Evolutionary conservation across 129 eudicot genomes (phyloP).

Genomic region (Centella asiatica): DNA sequence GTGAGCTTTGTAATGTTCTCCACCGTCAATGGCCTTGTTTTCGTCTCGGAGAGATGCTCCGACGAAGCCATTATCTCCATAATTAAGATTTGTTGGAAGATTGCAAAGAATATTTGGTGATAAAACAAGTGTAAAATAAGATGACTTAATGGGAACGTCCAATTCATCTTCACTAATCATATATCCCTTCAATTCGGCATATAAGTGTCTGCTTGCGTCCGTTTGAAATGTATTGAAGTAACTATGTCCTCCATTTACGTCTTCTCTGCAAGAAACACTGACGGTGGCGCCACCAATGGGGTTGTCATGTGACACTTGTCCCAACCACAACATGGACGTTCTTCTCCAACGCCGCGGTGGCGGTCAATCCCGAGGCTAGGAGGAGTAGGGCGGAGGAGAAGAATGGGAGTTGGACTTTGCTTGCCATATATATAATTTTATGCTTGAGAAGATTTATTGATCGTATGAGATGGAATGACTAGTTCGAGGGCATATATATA

Average conservation of each 20-base stretch:
- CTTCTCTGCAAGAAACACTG: slow-evolving; percentile 76
- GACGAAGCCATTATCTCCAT: slow-evolving; percentile 67
- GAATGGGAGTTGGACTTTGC: slow-evolving; percentile 20
- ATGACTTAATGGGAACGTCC: slow-evolving; percentile 85
- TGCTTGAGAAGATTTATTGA: not conserved
- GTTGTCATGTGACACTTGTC: slow-evolving; percentile 56
- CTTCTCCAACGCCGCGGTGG: slow-evolving; percentile 12
- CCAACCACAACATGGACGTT: slow-evolving; percentile 60
- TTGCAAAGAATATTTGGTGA: slow-evolving; percentile 59
- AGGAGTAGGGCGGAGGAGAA: slow-evolving; percentile 29
- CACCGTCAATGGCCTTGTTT: slow-evolving; percentile 35
- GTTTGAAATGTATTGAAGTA: slow-evolving; percentile 58
- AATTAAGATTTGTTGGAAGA: slow-evolving; percentile 50
- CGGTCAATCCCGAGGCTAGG: slow-evolving; percentile 32
- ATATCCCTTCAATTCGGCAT: slow-evolving; percentile 63
- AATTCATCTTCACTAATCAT: slow-evolving; percentile 45
- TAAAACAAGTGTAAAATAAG: slow-evolving; percentile 65
- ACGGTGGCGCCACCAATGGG: slow-evolving; percentile 57
- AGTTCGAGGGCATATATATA: not conserved
- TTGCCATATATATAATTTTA: slow-evolving; percentile 45
- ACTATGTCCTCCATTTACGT: slow-evolving; percentile 50
- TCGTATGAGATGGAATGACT: slow-evolving; percentile 11
- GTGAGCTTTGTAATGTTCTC: slow-evolving; percentile 53
- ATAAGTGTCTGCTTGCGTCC: slow-evolving; percentile 46
- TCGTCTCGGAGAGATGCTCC: slow-evolving; percentile 47